Evolutionary conservation across 2,329 filamentous ascomycete genomes (phyloP), one percentile per base, ranked within the genome.

Genomic region (Bipolaris oryzae): DNA sequence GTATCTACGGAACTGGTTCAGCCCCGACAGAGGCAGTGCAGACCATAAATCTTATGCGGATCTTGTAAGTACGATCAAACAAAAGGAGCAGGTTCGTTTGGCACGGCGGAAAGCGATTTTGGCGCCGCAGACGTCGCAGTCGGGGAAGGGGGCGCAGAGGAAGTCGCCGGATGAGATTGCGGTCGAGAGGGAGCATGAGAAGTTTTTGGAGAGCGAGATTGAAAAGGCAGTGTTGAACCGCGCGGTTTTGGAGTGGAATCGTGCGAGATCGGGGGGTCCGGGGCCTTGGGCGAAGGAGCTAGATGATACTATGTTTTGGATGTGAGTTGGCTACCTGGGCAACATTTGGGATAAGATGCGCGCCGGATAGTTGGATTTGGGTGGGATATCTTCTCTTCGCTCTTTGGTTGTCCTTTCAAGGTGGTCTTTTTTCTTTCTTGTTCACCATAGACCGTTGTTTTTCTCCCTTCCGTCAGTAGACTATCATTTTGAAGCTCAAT

Each of bases 271-370:
- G 15, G 41, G 28, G 7, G 31, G 21, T 3, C 28, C 20, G n/a
- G 15, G 21, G 23, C 47, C 69, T n/a, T 61, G 55, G 58, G 7
- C 31, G 7, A 28, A 13, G 23, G 33, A 37, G 5, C 25, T 57
- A 10, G 41, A 35, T 1, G 28, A 55, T 10, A 53, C 28, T 1
- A 61, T 58, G 50, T 61, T 61, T 33, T 58, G 58, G 55, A 58
- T 58, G 58, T 58, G 28, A 60, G n/a, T 25, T 28, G 1, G n/a
- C 21, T 25, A 5, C 2, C 15, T 25, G 13, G 21, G 13, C 20
- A 9, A 16, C 28, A 41, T 10, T 5, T n/a, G 4, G 6, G 39
- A 1, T 25, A 9, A 25, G 13, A 4, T 16, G 21, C 10, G 3
- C 7, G 39, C 13, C 25, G 39, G 21, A 5, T 9, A 10, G 15